Evolutionary conservation across 345 rosid species (phyloP), one percentile per base, ranked within the genome.

Genomic region (Hirschfeldia incana): DNA sequence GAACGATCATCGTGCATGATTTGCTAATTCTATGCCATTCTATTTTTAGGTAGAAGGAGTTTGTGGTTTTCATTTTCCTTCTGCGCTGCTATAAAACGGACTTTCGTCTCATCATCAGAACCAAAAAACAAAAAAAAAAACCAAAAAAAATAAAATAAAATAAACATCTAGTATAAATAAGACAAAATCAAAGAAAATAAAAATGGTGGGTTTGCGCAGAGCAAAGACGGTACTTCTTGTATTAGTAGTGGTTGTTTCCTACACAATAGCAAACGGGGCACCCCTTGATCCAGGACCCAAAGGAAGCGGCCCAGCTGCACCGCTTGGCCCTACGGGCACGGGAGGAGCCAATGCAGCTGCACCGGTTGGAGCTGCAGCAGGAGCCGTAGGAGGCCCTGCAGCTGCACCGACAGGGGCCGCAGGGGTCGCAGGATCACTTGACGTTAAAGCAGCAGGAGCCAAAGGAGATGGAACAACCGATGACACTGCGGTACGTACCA

Each of bases 381-480:
- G 11, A 37, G 42, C 42, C 34, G 6, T 0, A 32, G 34, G 34
- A 32, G 6, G 34, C 34, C 34, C 5, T 32, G 16, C 55, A 46
- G 16, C 16, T 46, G 55, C 55, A 46, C 46, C 46, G 10, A 2
- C 46, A 10, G 46, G 1, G 3, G 12, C 46, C 57, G 17, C 5
- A 49, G 57, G 57, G n/a, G 8, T 2, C 12, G 46, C 12, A 8
- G 46, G 26, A 32, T 21, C 70, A 61, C 3, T 29, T 5, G 65
- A 28, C 15, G 65, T 28, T 12, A 61, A 61, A 61, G 64, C 64
- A 61, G n/a, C 15, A 13, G 89, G 89, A 27, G 88, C 84, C 4
- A 74, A 49, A 34, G 86, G 80, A 0, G 85, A 83, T 0, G 85
- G 79, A 12, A 51, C 16, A 32, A 73, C 85, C 4, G 91, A 87